Evolutionary conservation across 2,329 filamentous ascomycete species (phyloP), one percentile per base, ranked within the genome.

Genomic region (Cladobotryum mycophilum): DNA sequence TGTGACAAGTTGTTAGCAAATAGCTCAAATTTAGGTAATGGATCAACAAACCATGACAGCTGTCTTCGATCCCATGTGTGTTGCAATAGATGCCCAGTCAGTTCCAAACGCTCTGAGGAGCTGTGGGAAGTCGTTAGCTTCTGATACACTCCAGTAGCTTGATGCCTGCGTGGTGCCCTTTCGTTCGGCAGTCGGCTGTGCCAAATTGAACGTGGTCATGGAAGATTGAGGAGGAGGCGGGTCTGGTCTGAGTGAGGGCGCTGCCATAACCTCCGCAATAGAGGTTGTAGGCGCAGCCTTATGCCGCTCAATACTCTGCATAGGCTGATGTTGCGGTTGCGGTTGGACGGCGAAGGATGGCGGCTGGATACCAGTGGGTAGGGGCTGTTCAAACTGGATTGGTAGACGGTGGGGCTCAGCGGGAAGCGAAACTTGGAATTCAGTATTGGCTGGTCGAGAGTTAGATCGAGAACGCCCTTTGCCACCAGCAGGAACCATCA

Each of bases 71-170:
- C 85, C 84, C 85, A 93, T 90, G 60, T 89, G 82, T 47, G 76
- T 76, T 38, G 88, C 85, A 67, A 92, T 92, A 4, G 79, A 80
- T 45, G 73, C 72, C 81, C 87, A 93, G 64, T 93, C 87, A 14
- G 85, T 89, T 52, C 88, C 88, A 69, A 89, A 92, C 49, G 88
- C 79, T 46, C 76, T 78, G 43, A 93, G 74, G 52, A 89, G 76
- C 50, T 76, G 79, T 35, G 85, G 83, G 66, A 93, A 93, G 61
- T 91, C 88, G 43, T 78, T 85, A 49, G 85, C 78, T 68, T 93
- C 88, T 1, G 85, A 86, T 18, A 92, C 88, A 60, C 88, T 92
- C 88, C 88, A 93, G 66, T 93, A 93, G 66, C 88, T 92, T 1
- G 86, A 89, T 13, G 85, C 81, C 56, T 84, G 82, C 49, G 71